Conservation (phyloP, 495 filamentous ascomycete genomes). For the Jackrogersella minutella region DNA sequence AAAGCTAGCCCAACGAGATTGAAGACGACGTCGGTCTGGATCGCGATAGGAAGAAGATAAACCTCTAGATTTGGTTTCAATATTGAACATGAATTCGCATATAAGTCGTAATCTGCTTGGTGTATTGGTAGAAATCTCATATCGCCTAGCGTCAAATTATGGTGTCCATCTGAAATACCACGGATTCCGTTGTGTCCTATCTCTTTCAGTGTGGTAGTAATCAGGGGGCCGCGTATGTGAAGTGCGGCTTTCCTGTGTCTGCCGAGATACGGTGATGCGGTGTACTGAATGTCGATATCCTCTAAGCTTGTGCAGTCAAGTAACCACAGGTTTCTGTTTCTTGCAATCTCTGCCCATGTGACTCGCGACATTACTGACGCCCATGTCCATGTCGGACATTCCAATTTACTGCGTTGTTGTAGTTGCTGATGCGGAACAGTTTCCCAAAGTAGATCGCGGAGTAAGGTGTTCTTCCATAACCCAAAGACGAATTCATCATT, state of each 20-base stretch:
- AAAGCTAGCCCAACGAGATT: background rate
- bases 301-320: background rate
- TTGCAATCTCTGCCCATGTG: background rate
- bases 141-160: background rate
- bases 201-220: background rate
- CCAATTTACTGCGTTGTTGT: background rate
- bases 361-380: background rate
- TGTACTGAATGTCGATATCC: background rate
- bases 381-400: background rate
- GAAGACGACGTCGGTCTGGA: background rate
- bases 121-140: background rate
- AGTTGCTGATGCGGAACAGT: background rate
- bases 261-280: background rate
- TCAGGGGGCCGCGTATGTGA: background rate
- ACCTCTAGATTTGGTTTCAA: background rate
- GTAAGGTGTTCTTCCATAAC: background rate
- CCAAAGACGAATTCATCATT: background rate
- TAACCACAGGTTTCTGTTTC: background rate
- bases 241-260: background rate
- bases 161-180: background rate
- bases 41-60: background rate
- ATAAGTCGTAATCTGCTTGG: background rate
- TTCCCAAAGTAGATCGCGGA: background rate
- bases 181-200: background rate
- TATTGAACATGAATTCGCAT: background rate